These are phyloP conservation scores for Metroxylon sagu DNA, from an alignment of 176 grass and related monocot genomes.

Conservation along the genomic window DNA sequence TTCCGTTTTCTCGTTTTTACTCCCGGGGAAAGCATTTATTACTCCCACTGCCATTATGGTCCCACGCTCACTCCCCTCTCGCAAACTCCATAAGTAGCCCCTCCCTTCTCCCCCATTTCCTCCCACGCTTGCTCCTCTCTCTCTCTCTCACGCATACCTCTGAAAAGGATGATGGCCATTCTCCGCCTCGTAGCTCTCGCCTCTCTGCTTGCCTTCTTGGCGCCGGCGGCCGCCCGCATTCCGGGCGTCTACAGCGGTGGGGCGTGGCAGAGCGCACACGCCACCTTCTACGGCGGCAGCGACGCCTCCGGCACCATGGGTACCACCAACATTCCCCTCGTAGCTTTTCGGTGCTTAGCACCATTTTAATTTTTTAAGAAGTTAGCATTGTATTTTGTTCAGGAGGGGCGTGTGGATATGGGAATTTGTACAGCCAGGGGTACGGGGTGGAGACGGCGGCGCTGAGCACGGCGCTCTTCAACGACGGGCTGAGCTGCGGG, in stretches of 20 bases:
- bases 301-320: constrained; percentile 43
- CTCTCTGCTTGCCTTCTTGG: neutral
- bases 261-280: constrained; percentile 34
- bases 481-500: constrained; percentile 6
- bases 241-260: constrained; percentile 23
- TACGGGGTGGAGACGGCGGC: constrained; percentile 14
- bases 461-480: constrained; percentile 17
- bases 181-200: constrained; percentile 1
- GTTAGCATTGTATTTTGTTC: neutral
- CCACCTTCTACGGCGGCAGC: constrained; percentile 38
- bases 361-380: no score
- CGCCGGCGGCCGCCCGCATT: constrained; percentile 2
- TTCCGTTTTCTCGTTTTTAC: no score
- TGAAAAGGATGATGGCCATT: neutral
- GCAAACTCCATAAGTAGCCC: neutral
- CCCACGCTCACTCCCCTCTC: neutral
- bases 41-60: no score
- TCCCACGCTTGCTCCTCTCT: neutral
- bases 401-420: constrained; percentile 12
- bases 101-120: neutral
- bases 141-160: neutral
- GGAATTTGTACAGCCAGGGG: constrained; percentile 10
- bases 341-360: no score
- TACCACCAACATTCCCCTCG: neutral
- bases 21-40: no score